These are phyloP conservation scores for Trichosanthes cucumerina DNA, from an alignment of 306 rosid genomes.

Conservation along the genomic window DNA sequence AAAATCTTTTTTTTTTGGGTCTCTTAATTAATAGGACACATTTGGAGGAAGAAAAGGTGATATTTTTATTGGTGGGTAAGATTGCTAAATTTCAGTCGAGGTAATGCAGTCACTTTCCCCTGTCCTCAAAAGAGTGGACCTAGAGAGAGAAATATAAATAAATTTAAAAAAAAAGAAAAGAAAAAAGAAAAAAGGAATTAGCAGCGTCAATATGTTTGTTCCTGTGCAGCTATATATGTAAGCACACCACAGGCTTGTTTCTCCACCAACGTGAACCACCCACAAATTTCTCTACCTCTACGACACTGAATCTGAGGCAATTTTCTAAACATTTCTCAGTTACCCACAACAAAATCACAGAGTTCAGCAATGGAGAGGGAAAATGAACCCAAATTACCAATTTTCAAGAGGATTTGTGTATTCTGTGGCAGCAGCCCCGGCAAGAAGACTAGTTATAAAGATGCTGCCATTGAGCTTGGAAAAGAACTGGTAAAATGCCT, in stretches of 20 bases:
- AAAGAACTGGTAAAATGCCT: constrained; percentile 57
- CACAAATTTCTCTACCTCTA: constrained; percentile 22
- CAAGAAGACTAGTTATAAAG: constrained; percentile 67
- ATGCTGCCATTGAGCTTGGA: constrained; percentile 92
- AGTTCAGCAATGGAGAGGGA: constrained; percentile 33
- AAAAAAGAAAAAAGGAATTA: background rate
- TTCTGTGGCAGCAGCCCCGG: constrained; percentile 96
- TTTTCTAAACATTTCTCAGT: background rate
- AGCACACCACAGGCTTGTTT: constrained; percentile 6
- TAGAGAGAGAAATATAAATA: background rate
- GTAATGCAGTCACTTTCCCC: constrained; percentile 18
- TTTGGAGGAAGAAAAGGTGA: background rate
- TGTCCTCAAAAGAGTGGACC: constrained; percentile 22
- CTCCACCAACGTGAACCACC: constrained; percentile 20
- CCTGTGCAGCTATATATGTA: constrained; percentile 30
- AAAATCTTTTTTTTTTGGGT: background rate
- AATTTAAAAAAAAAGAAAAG: background rate
- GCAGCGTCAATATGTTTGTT: constrained; percentile 22
- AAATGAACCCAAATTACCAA: constrained; percentile 38
- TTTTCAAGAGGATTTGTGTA: constrained; percentile 85
- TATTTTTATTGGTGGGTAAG: constrained; percentile 13
- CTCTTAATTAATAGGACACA: background rate
- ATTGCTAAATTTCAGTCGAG: background rate
- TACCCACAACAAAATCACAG: background rate
- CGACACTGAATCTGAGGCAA: constrained; percentile 23